These are phyloP conservation scores for Amanita pseudoporphyria DNA, from an alignment of 768 basidiomycete genomes.

Conservation along the genomic window DNA sequence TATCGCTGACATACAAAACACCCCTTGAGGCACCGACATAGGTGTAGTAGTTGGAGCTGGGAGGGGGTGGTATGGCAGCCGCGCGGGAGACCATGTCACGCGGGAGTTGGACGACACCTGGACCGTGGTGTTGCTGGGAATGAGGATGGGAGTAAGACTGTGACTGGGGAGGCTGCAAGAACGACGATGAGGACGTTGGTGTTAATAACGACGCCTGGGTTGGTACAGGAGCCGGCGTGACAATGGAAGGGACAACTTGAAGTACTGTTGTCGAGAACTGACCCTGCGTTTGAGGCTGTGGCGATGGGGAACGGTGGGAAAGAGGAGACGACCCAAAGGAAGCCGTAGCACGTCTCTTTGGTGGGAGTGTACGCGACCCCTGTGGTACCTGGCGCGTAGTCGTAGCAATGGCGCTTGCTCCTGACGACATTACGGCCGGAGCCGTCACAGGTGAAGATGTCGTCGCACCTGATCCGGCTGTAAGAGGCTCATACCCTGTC, in stretches of 20 bases:
- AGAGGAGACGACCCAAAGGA: neutral
- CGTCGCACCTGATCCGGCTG: too few species aligned
- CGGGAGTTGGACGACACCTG: slow-evolving; percentile 2
- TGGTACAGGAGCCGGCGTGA: too few species aligned
- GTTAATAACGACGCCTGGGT: too few species aligned
- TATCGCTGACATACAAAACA: neutral
- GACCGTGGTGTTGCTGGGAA: neutral
- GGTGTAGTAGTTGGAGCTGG: neutral
- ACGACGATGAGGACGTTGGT: neutral
- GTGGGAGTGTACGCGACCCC: neutral
- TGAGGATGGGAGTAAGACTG: neutral
- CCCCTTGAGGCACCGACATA: neutral
- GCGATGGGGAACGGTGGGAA: neutral
- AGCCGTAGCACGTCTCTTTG: neutral
- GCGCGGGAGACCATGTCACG: slow-evolving; percentile 1
- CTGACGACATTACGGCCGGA: neutral
- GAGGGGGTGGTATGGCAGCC: neutral
- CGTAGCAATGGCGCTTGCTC: neutral
- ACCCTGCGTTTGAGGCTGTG: too few species aligned
- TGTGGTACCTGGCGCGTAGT: neutral
- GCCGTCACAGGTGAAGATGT: too few species aligned
- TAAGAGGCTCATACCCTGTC: too few species aligned
- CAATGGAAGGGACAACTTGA: too few species aligned
- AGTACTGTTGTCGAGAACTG: too few species aligned
- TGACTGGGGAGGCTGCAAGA: neutral